phyloP scores from a whole-genome alignment of 306 rosid genomes.

The Castanospermum australe region DNA sequence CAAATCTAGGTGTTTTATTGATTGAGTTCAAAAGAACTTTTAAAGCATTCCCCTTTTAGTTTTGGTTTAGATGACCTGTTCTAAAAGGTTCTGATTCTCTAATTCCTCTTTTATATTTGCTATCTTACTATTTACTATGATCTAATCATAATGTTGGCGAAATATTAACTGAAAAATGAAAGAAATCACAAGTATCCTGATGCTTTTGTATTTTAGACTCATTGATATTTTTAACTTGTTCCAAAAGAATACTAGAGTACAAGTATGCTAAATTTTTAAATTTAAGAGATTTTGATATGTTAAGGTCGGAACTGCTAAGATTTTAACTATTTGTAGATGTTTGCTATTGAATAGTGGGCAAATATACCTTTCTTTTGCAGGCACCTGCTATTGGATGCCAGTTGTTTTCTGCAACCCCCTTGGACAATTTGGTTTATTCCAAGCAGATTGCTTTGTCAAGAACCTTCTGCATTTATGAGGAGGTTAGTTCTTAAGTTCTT shows the following conservation, averaged over 20 bases:
- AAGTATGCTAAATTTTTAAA: not conserved
- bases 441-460: conserved; percentile 74
- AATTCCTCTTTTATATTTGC: not conserved
- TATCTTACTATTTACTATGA: not conserved
- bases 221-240: conserved; percentile 2
- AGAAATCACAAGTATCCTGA: not conserved
- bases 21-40: not conserved
- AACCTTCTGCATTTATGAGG: conserved; percentile 88
- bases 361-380: conserved; percentile 37
- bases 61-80: not conserved
- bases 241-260: conserved; percentile 2
- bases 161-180: not conserved
- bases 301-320: conserved; percentile 10
- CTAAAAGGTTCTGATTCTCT: not conserved
- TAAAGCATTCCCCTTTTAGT: not conserved
- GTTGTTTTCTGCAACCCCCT: conserved; percentile 65
- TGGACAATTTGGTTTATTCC: conserved; percentile 54
- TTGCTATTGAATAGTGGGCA: conserved; percentile 9
- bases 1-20: not conserved
- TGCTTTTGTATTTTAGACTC: not conserved
- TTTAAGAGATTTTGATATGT: conserved; percentile 14
- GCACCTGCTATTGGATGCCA: conserved; percentile 74
- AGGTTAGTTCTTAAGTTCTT: conserved; percentile 47
- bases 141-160: not conserved
- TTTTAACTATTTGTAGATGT: not conserved